Evolutionary conservation across 148 eudicot species (phyloP).

Genomic region (Vaccinium myrtillus): DNA sequence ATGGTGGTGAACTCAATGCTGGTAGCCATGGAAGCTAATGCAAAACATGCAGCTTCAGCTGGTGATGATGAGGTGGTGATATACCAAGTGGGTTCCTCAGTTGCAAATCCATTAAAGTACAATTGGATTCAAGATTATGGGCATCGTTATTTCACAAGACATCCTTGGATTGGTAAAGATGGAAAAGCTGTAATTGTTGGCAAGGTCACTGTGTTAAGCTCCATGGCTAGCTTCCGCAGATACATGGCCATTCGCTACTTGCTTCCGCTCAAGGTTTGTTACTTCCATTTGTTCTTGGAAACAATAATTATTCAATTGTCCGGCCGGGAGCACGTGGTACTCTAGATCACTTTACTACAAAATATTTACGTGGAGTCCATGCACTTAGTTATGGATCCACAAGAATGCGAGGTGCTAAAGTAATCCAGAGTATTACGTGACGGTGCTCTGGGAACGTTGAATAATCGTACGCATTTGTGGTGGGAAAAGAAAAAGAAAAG

Average conservation of each 20-base stretch:
- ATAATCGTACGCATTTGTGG: too few relatives aligned
- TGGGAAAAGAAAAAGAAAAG: too few relatives aligned
- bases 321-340: too few relatives aligned
- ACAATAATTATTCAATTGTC: too few relatives aligned
- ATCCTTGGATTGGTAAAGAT: slow-evolving; percentile 50
- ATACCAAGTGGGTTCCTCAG: slow-evolving; percentile 54
- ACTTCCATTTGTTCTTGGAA: background rate
- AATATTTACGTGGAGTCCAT: background rate
- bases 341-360: too few relatives aligned
- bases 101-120: slow-evolving; percentile 34
- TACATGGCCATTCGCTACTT: slow-evolving; percentile 51
- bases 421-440: too few relatives aligned
- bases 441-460: too few relatives aligned
- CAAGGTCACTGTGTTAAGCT: slow-evolving; percentile 28
- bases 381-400: too few relatives aligned
- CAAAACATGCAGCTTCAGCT: slow-evolving; percentile 9
- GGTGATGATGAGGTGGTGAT: slow-evolving; percentile 1
- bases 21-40: slow-evolving; percentile 43
- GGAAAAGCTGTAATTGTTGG: slow-evolving; percentile 50
- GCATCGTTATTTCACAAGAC: slow-evolving; percentile 34
- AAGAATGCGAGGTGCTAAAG: too few relatives aligned
- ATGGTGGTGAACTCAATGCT: slow-evolving; percentile 54
- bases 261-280: slow-evolving; percentile 51
- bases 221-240: slow-evolving; percentile 51
- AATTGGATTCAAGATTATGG: slow-evolving; percentile 24